Evolutionary conservation across 2,329 filamentous ascomycete genomes (phyloP).

Genomic region (Botrytis byssoidea): DNA sequence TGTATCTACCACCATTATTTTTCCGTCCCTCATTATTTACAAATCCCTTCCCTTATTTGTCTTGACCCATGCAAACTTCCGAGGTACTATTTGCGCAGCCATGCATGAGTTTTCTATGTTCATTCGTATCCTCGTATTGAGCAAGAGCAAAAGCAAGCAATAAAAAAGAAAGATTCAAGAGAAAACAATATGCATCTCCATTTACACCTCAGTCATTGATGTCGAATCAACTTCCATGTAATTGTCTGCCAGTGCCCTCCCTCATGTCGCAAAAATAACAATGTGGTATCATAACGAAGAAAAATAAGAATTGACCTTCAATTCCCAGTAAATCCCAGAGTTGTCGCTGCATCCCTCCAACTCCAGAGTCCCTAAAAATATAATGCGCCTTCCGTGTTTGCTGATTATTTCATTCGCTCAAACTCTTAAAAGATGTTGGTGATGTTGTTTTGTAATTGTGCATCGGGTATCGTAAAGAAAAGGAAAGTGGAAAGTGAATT

Average conservation of each 20-base stretch:
- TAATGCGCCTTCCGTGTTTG: neutral
- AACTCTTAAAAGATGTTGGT: neutral
- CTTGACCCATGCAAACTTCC: neutral
- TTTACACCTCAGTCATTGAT: neutral
- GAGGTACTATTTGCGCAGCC: neutral
- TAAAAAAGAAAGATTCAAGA: neutral
- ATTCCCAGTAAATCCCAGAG: neutral
- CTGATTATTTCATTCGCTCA: neutral
- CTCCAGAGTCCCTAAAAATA: neutral
- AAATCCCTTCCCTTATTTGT: neutral
- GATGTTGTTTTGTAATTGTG: neutral
- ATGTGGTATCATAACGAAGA: slow-evolving; percentile 15
- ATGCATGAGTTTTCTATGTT: neutral
- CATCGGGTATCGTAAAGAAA: neutral
- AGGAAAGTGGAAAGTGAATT: neutral
- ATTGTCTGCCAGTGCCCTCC: neutral
- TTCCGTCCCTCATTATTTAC: neutral
- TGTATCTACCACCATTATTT: neutral
- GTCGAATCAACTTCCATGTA: neutral
- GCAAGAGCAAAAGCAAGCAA: neutral
- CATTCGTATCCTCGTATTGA: neutral
- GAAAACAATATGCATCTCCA: neutral
- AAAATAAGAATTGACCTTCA: neutral
- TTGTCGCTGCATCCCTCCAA: neutral
- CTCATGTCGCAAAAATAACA: slow-evolving; percentile 5